A percentile compares a stretch with the other conserved stretches of the same genome.
These are phyloP conservation scores for Phaeodactylum tricornutum DNA, from an alignment of 108 stramenopile genomes.

Conservation along the genomic window DNA sequence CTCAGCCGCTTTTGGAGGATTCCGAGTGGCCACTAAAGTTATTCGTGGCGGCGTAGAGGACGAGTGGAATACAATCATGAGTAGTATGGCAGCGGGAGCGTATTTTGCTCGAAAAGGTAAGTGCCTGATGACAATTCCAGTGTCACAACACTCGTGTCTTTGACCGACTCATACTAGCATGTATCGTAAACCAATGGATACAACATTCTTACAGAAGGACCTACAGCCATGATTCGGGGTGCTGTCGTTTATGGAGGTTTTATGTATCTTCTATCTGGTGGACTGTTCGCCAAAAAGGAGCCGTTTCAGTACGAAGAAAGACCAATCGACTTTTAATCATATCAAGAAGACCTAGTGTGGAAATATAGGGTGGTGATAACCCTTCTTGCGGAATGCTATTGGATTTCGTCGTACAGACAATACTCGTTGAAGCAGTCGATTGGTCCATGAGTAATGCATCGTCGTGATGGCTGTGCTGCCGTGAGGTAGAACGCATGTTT, in stretches of 20 bases:
- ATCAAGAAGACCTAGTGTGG: neutral
- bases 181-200: too few relatives aligned
- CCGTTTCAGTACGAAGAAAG: neutral
- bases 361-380: neutral
- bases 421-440: neutral
- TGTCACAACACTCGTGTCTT: too few relatives aligned
- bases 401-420: neutral
- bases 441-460: neutral
- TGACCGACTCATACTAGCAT: too few relatives aligned
- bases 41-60: slow-evolving; percentile 42
- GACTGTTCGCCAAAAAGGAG: neutral
- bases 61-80: slow-evolving; percentile 63
- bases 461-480: neutral
- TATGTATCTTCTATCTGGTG: slow-evolving; percentile 3
- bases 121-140: too few relatives aligned
- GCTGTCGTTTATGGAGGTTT: slow-evolving; percentile 64
- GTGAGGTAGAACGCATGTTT: neutral
- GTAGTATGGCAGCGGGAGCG: slow-evolving; percentile 58
- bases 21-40: slow-evolving; percentile 30
- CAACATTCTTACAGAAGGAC: slow-evolving; percentile 29
- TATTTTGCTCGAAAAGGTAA: slow-evolving; percentile 54
- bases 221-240: slow-evolving; percentile 63
- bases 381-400: neutral
- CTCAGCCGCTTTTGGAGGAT: slow-evolving; percentile 59
- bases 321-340: neutral